phyloP scores from a whole-genome alignment of 331 rosid species.

The Spiraea crenata region DNA sequence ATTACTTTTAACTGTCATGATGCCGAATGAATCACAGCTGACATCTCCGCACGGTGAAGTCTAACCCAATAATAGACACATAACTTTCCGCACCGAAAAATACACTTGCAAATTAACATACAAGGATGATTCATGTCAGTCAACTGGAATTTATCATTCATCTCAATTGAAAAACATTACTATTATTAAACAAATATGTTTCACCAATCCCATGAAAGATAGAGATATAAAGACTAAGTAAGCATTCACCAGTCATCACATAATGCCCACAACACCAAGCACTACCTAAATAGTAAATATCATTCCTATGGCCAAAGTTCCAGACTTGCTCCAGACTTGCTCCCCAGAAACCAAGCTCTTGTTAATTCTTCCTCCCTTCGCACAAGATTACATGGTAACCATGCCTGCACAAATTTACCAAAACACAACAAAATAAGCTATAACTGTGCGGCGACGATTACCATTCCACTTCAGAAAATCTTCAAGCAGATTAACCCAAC shows the following conservation, averaged over 20 bases:
- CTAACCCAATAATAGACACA: not conserved
- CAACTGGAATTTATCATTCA: not conserved
- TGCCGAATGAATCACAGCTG: not conserved
- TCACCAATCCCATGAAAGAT: not conserved
- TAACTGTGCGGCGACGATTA: not conserved
- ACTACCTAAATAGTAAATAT: slow-evolving; percentile 4
- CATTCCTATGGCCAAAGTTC: slow-evolving; percentile 14
- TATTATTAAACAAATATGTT: slow-evolving; percentile 1
- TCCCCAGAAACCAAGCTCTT: not conserved
- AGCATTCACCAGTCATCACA: not conserved
- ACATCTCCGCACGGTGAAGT: not conserved
- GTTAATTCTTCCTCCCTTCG: slow-evolving; percentile 49
- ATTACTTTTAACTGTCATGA: not conserved
- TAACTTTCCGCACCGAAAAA: too few species aligned
- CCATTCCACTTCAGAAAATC: not conserved
- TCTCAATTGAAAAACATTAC: not conserved
- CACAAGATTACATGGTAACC: slow-evolving; percentile 48
- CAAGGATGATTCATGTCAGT: not conserved
- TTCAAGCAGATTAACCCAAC: not conserved
- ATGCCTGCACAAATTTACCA: slow-evolving; percentile 33
- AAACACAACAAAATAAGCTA: not conserved
- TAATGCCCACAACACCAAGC: not conserved
- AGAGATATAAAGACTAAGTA: too few species aligned
- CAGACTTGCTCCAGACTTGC: slow-evolving; percentile 11
- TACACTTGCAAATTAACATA: not conserved